Conservation (phyloP, 1,139 yeast species). For the Suhomyces guaymorum region DNA sequence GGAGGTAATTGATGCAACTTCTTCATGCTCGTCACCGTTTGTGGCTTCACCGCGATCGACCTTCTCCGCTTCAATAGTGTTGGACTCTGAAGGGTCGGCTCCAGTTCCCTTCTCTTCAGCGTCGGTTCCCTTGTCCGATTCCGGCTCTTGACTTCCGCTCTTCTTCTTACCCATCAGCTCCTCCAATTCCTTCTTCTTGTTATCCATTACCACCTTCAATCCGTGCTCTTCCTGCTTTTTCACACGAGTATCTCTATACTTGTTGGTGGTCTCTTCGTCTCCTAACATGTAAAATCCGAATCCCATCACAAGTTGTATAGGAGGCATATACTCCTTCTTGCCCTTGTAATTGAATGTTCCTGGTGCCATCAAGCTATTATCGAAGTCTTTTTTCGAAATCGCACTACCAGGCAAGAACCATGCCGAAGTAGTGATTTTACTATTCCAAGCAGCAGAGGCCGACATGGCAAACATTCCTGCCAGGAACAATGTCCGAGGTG, state of each 20-base stretch:
- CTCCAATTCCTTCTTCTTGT: conserved; percentile 31
- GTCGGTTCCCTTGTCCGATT: conserved; percentile 18
- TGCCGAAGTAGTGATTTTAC: conserved; percentile 75
- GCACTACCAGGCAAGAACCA: conserved; percentile 76
- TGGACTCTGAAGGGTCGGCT: conserved; percentile 6
- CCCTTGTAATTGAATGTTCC: conserved; percentile 63
- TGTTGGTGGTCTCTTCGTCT: conserved; percentile 52
- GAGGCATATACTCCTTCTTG: conserved; percentile 68
- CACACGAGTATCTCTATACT: conserved; percentile 38
- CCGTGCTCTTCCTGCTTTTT: conserved; percentile 50
- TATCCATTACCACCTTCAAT: conserved; percentile 40
- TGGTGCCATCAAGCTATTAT: conserved; percentile 61
- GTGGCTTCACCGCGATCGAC: conserved; percentile 4
- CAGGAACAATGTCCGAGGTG: conserved; percentile 85
- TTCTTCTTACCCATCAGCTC: conserved; percentile 17
- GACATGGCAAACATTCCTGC: conserved; percentile 85
- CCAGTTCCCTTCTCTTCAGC: conserved; percentile 9
- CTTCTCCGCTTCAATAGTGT: conserved; percentile 1
- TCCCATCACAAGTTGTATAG: conserved; percentile 87
- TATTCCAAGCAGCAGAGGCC: conserved; percentile 89
- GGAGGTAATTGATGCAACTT: too few relatives aligned
- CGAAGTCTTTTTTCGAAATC: conserved; percentile 67
- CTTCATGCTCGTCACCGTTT: conserved; percentile 14
- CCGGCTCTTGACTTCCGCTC: conserved; percentile 8
- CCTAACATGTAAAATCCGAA: conserved; percentile 77